These are phyloP conservation scores for Solanum rostratum DNA, from an alignment of 257 asterid species.

Conservation along the genomic window DNA sequence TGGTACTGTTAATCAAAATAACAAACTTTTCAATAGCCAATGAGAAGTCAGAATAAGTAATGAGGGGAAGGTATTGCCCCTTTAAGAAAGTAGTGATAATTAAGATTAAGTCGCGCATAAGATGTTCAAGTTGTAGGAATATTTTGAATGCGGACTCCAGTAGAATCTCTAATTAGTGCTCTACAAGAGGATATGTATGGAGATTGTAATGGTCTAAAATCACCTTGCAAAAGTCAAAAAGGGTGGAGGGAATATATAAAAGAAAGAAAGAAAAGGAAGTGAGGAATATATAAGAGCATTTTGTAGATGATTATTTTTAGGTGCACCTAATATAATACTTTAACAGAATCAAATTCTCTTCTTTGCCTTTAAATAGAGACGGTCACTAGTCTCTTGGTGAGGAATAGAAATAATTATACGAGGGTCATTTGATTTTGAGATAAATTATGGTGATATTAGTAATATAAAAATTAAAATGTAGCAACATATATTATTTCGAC, in stretches of 20 bases:
- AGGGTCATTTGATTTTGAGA: too few species aligned
- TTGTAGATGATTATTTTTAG: background rate
- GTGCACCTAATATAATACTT: background rate
- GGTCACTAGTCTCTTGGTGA: background rate
- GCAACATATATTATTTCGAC: background rate
- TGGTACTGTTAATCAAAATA: background rate
- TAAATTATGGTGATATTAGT: too few species aligned
- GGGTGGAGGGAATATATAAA: background rate
- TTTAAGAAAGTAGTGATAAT: background rate
- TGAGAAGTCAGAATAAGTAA: background rate
- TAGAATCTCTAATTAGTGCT: too few species aligned
- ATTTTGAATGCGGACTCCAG: background rate
- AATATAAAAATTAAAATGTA: too few species aligned
- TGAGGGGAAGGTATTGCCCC: background rate
- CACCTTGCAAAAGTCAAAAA: background rate
- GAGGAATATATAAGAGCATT: background rate
- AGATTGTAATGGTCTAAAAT: background rate
- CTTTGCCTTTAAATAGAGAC: background rate
- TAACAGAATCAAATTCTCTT: background rate
- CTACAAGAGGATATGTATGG: background rate
- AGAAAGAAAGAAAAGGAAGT: background rate
- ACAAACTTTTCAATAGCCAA: background rate
- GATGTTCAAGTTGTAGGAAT: background rate
- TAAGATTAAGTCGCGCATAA: background rate
- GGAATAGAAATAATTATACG: background rate